Evolutionary conservation across 2,329 filamentous ascomycete genomes (phyloP), one percentile per base, ranked within the genome.

Genomic region (Colletotrichum neosansevieriae): DNA sequence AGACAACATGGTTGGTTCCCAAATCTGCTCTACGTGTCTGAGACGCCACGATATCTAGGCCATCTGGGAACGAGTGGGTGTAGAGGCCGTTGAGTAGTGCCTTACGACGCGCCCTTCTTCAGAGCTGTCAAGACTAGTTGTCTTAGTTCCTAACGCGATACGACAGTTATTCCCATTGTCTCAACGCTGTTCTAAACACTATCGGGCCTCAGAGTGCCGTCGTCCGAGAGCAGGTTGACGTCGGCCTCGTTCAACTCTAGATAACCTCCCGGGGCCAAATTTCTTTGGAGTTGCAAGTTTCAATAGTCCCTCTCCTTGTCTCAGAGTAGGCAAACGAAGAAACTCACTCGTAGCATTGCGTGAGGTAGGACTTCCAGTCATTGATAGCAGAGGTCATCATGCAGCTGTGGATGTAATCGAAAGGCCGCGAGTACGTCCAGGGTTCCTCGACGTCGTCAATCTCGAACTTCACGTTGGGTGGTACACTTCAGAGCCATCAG

Each of bases 401-500:
- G 29, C 86, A 81, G 45, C 80, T 77, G 74, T 88, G 85, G 63
- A 89, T 83, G 72, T 83, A 86, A 75, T 88, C 86, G 74, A 88
- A 88, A 56, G 83, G 77, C 1, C 79, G 72, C 66, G 82, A 82
- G 19, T 71, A 76, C 6, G 82, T 76, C 86, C 86, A 89, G 1
- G 82, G 78, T 67, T 85, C 81, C 70, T 87, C 84, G 38, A 82
- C 77, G 71, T 89, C 86, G 70, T 88, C 85, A 40, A 88, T 79
- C 57, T 87, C 76, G 74, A 88, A 89, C 21, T 79, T 79, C 56
- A 86, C 80, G 72, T 88, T 89, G 29, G 84, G 81, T 6, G 86
- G 86, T 3, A 86, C 80, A 60, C 83, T 79, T 10, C 29, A 6
- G 17, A 17, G 10, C n/a, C 4, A n/a, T 51, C 3, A 51, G 9